These are phyloP conservation scores for Penicillium freii DNA, from an alignment of 2,329 filamentous ascomycete genomes.

Conservation along the genomic window DNA sequence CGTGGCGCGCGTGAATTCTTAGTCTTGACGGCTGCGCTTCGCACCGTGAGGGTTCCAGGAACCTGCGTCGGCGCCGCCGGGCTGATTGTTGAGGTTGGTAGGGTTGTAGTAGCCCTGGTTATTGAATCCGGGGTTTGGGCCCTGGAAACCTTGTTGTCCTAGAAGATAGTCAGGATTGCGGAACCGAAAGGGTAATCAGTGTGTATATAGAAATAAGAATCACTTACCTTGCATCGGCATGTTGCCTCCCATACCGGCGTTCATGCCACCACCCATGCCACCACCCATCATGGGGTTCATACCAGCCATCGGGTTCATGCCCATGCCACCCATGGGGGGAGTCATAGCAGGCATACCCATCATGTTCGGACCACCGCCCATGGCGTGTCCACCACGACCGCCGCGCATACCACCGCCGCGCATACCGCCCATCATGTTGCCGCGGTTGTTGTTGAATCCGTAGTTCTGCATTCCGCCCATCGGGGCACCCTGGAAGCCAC, in stretches of 20 bases:
- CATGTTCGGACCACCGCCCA: constrained; percentile 52
- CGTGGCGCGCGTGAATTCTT: constrained; percentile 8
- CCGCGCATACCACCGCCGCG: constrained; percentile 54
- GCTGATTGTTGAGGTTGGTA: constrained; percentile 42
- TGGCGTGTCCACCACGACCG: constrained; percentile 55
- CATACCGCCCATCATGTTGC: constrained; percentile 58
- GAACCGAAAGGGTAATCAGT: too few species aligned
- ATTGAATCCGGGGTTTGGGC: constrained; percentile 53
- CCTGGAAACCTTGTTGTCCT: constrained; percentile 58
- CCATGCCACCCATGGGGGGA: constrained; percentile 27
- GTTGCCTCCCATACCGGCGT: constrained; percentile 46
- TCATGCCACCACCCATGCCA: constrained; percentile 35
- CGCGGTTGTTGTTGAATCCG: constrained; percentile 53
- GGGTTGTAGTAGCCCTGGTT: constrained; percentile 15
- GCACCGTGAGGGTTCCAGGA: constrained; percentile 79
- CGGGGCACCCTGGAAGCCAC: constrained; percentile 42
- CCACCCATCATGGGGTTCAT: constrained; percentile 60
- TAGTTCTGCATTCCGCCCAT: constrained; percentile 54
- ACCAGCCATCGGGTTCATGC: constrained; percentile 54
- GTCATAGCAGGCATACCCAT: constrained; percentile 55
- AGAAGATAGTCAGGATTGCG: constrained; percentile 19
- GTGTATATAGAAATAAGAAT: constrained; percentile 10
- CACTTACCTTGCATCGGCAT: constrained; percentile 52
- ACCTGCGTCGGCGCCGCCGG: constrained; percentile 47
- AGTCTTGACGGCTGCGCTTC: constrained; percentile 74